These are phyloP conservation scores for Prunus mume DNA, from an alignment of 306 rosid species.

Conservation along the genomic window DNA sequence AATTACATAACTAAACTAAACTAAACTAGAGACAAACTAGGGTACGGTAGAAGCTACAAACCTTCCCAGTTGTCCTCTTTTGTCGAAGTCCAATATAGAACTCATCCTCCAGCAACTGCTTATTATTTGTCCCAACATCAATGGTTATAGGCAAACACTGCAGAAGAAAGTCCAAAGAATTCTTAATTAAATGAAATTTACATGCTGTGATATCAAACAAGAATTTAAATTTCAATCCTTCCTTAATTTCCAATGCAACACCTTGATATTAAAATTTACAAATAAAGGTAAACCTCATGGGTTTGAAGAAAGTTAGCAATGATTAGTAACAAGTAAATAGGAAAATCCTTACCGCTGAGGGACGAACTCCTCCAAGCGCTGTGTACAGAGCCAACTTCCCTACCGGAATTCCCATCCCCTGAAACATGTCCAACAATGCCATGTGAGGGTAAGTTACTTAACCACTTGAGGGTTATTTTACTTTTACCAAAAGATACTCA, in stretches of 20 bases:
- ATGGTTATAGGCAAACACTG: conserved; percentile 95
- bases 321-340: neutral
- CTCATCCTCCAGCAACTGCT: conserved; percentile 79
- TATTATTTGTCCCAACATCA: conserved; percentile 95
- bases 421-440: conserved; percentile 31
- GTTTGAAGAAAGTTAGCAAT: neutral
- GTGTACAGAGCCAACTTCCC: conserved; percentile 90
- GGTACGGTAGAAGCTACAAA: conserved; percentile 24
- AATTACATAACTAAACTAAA: conserved; percentile 11
- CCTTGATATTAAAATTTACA: neutral
- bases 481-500: neutral
- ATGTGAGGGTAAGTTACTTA: conserved; percentile 22
- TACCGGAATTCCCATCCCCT: conserved; percentile 99
- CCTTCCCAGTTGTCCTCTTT: conserved; percentile 93
- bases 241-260: neutral
- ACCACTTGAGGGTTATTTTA: conserved; percentile 4
- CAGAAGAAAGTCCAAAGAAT: conserved; percentile 19
- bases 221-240: too few relatives aligned
- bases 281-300: too few relatives aligned
- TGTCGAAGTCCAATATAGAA: conserved; percentile 94
- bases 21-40: conserved; percentile 19
- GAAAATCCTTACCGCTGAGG: conserved; percentile 71
- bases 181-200: neutral
- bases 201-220: neutral
- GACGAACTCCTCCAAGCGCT: conserved; percentile 96